Conservation (phyloP, 176 grass and related monocot genomes). For the Canna indica region DNA sequence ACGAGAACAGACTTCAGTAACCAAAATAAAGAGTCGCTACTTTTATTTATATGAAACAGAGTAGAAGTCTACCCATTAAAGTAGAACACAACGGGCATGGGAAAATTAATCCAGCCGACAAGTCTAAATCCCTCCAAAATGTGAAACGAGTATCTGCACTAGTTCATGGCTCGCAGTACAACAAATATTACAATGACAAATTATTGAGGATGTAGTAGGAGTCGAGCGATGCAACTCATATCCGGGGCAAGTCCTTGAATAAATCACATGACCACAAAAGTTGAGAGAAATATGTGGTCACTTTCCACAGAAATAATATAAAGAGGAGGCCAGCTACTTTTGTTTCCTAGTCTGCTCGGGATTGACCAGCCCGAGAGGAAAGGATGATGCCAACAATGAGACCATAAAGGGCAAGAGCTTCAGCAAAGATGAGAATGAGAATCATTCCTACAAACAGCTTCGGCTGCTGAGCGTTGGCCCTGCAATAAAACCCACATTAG, state of each 20-base stretch:
- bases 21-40: too few relatives aligned
- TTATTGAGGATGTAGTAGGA: background rate
- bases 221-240: background rate
- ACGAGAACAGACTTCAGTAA: too few relatives aligned
- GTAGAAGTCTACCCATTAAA: too few relatives aligned
- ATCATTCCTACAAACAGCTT: conserved; percentile 81
- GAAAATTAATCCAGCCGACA: too few relatives aligned
- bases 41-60: too few relatives aligned
- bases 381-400: conserved; percentile 78
- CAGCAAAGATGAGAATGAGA: conserved; percentile 76
- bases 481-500: conserved; percentile 12
- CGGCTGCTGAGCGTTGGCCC: conserved; percentile 71
- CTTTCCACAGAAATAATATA: background rate
- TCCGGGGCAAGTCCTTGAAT: background rate
- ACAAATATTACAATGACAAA: background rate
- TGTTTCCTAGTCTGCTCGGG: conserved; percentile 44
- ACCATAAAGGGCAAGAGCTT: conserved; percentile 62
- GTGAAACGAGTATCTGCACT: background rate
- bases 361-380: conserved; percentile 67
- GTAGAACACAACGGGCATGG: too few relatives aligned
- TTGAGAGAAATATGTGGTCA: background rate
- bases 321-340: background rate
- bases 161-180: background rate
- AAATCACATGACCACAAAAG: conserved; percentile 1
- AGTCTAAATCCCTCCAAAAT: too few relatives aligned